Evolutionary conservation across 768 basidiomycete genomes (phyloP).

Genomic region (Filobasidium floriforme): DNA sequence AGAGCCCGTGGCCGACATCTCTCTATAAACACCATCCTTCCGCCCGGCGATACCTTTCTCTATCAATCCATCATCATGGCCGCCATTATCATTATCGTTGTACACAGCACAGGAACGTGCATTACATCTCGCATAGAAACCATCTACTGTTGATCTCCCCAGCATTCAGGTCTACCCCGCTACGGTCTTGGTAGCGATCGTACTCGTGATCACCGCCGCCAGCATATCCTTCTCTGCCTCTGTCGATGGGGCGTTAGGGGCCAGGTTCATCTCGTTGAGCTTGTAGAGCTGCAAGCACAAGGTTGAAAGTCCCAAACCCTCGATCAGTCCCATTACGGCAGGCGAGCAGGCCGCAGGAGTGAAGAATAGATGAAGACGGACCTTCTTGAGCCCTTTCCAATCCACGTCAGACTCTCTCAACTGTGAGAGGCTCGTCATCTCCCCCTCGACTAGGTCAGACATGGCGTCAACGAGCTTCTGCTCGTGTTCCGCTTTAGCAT

Average conservation of each 20-base stretch:
- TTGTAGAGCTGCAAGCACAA: constrained; percentile 59
- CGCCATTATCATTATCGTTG: background rate
- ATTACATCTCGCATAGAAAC: background rate
- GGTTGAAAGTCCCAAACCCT: background rate
- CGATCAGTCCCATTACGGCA: background rate
- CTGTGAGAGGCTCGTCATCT: constrained; percentile 50
- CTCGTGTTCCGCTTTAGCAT: constrained; percentile 41
- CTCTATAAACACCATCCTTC: constrained; percentile 12
- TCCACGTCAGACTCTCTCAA: constrained; percentile 50
- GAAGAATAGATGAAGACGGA: constrained; percentile 37
- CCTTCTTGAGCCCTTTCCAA: constrained; percentile 69
- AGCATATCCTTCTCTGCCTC: constrained; percentile 48
- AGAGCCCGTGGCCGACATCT: constrained; percentile 20
- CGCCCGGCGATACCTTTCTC: too few relatives aligned
- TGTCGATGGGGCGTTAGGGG: constrained; percentile 16
- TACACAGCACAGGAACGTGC: background rate
- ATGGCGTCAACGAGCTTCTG: constrained; percentile 52
- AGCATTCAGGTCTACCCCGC: constrained; percentile 24
- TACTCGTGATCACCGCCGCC: constrained; percentile 65
- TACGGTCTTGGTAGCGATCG: constrained; percentile 75
- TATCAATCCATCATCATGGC: too few relatives aligned
- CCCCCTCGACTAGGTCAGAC: constrained; percentile 56
- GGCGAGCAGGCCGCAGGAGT: background rate
- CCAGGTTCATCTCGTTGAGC: constrained; percentile 52
- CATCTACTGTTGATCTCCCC: background rate